phyloP scores from a whole-genome alignment of 129 eudicot genomes.

The Pittosporum tobira region DNA sequence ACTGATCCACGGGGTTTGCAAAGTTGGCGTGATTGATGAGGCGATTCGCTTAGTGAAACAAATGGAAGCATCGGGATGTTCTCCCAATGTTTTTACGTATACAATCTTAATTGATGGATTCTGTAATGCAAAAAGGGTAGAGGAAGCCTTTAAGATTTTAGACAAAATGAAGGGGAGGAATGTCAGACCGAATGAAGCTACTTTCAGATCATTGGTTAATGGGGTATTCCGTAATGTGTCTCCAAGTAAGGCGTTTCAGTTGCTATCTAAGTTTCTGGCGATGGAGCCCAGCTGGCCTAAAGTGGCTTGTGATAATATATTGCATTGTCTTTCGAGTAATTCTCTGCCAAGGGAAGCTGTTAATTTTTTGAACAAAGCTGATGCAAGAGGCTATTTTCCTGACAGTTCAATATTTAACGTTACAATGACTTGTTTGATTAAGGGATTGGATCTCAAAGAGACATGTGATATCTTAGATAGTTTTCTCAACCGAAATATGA shows the following conservation, averaged over 20 bases:
- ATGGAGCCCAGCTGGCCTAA: slow-evolving; percentile 40
- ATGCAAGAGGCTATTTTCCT: slow-evolving; percentile 56
- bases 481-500: slow-evolving; percentile 34
- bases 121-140: slow-evolving; percentile 66
- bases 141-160: slow-evolving; percentile 63
- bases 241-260: slow-evolving; percentile 43
- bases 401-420: slow-evolving; percentile 41
- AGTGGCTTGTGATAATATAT: slow-evolving; percentile 44
- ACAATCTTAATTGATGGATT: slow-evolving; percentile 82
- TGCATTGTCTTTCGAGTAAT: slow-evolving; percentile 43
- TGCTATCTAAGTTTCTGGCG: slow-evolving; percentile 45
- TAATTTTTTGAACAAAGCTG: slow-evolving; percentile 39
- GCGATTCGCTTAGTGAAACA: slow-evolving; percentile 68
- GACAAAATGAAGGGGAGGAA: slow-evolving; percentile 67
- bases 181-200: slow-evolving; percentile 72
- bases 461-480: slow-evolving; percentile 52
- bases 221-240: slow-evolving; percentile 59
- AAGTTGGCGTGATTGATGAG: slow-evolving; percentile 84
- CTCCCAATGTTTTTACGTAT: slow-evolving; percentile 77
- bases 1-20: slow-evolving; percentile 89
- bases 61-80: slow-evolving; percentile 58
- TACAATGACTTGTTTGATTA: slow-evolving; percentile 57
- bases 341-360: slow-evolving; percentile 42
- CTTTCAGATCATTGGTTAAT: slow-evolving; percentile 78
- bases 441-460: slow-evolving; percentile 52